A percentile compares a stretch with the other conserved stretches of the same genome.
These are phyloP conservation scores for Bocquillonia castaneifolia DNA, from an alignment of 441 rosid genomes.

Conservation along the genomic window DNA sequence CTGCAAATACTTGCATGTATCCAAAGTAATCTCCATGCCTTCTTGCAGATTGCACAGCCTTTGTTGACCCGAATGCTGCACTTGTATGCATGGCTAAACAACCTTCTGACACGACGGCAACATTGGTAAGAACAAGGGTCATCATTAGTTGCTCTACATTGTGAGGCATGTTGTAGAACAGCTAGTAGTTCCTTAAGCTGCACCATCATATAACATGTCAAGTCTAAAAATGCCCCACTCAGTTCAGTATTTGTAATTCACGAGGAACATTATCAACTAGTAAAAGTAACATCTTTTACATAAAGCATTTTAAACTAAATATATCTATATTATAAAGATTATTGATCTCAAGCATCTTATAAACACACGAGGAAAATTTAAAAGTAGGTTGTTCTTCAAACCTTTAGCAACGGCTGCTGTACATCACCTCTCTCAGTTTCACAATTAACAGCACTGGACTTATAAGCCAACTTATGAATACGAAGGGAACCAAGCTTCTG, in stretches of 20 bases:
- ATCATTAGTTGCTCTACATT: constrained; percentile 25
- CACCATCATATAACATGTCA: not conserved
- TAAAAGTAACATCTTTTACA: not conserved
- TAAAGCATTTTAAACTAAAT: not conserved
- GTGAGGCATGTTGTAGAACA: constrained; percentile 41
- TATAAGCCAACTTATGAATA: constrained; percentile 26
- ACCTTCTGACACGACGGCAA: constrained; percentile 33
- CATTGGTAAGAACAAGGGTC: constrained; percentile 33
- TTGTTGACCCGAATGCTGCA: constrained; percentile 31
- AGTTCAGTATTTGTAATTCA: not conserved
- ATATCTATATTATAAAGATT: too few relatives aligned
- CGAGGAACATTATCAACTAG: not conserved
- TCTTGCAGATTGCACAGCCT: constrained; percentile 36
- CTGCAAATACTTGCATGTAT: constrained; percentile 39
- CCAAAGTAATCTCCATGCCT: constrained; percentile 25
- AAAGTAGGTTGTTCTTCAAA: constrained; percentile 15
- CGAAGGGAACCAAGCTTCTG: constrained; percentile 25
- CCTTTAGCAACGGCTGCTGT: constrained; percentile 8
- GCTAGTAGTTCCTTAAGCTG: constrained; percentile 29
- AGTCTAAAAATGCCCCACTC: not conserved
- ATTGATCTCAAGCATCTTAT: not conserved
- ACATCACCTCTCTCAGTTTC: constrained; percentile 14
- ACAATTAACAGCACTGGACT: constrained; percentile 20
- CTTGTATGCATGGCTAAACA: constrained; percentile 37
- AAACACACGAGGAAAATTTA: not conserved